phyloP scores from a whole-genome alignment of 352 stramenopile genomes.

The Phytophthora brassicae region DNA sequence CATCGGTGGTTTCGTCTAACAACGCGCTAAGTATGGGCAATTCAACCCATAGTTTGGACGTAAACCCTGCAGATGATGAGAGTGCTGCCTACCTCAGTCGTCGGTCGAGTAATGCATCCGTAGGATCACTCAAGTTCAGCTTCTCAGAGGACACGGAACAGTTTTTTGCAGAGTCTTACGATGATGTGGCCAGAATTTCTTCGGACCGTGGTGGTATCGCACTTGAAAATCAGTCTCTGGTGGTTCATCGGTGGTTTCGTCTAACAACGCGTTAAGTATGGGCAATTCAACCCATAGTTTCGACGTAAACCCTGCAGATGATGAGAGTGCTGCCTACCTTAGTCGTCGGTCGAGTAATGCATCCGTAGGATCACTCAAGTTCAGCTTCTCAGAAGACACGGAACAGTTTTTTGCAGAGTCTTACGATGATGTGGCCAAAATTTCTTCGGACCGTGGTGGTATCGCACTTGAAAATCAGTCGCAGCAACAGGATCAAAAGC shows the following conservation, averaged over 20 bases:
- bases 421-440: constrained; percentile 46
- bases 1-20: constrained; percentile 14
- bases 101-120: constrained; percentile 65
- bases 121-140: constrained; percentile 73
- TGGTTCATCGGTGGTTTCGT: no score
- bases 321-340: constrained; percentile 32
- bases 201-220: constrained; percentile 23
- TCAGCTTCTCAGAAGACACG: constrained; percentile 68
- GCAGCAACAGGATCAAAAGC: constrained; percentile 42
- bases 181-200: constrained; percentile 48
- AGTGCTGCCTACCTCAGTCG: constrained; percentile 34
- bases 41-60: constrained; percentile 35
- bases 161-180: constrained; percentile 62
- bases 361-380: constrained; percentile 71
- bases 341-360: constrained; percentile 60
- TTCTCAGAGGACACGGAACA: constrained; percentile 69
- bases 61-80: constrained; percentile 41
- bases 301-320: constrained; percentile 39
- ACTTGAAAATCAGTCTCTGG: background rate
- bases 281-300: constrained; percentile 33
- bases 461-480: constrained; percentile 4
- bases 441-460: constrained; percentile 32
- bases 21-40: constrained; percentile 17
- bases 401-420: constrained; percentile 71
- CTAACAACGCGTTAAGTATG: no score